Percentiles rank a stretch among this genome's conserved stretches.
phyloP scores from a whole-genome alignment of 1,284 basidiomycete genomes.

The Neonothopanus nambi region DNA sequence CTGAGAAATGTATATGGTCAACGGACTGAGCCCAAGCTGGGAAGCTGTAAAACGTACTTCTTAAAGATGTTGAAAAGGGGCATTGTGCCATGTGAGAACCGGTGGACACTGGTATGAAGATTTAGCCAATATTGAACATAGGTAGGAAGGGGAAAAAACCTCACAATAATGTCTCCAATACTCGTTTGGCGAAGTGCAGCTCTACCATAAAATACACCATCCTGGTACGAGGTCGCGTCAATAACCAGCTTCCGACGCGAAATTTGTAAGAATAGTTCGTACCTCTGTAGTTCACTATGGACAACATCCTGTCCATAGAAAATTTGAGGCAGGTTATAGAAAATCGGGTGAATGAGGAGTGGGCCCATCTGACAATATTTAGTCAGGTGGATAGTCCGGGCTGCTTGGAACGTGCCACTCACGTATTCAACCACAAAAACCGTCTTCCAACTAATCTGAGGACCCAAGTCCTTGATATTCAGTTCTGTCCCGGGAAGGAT shows the following conservation, averaged over 20 bases:
- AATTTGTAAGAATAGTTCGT: constrained; percentile 18
- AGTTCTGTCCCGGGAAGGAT: constrained; percentile 61
- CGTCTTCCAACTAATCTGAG: constrained; percentile 83
- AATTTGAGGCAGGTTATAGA: constrained; percentile 73
- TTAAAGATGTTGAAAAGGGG: constrained; percentile 87
- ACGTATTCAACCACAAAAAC: constrained; percentile 94
- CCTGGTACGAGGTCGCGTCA: constrained; percentile 39
- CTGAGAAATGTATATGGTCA: constrained; percentile 41
- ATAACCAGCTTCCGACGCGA: constrained; percentile 1
- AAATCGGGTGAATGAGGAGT: constrained; percentile 86
- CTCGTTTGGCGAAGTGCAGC: constrained; percentile 90
- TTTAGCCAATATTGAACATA: neutral
- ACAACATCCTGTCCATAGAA: constrained; percentile 71
- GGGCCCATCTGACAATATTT: constrained; percentile 70
- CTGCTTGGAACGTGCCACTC: constrained; percentile 33
- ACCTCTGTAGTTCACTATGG: constrained; percentile 83
- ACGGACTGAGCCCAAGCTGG: neutral
- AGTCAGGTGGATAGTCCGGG: constrained; percentile 12
- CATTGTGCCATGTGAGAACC: constrained; percentile 96
- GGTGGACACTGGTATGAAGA: constrained; percentile 65
- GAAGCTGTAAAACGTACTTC: constrained; percentile 63
- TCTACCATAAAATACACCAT: constrained; percentile 80
- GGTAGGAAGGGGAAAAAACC: constrained; percentile 10
- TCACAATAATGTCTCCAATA: constrained; percentile 90
- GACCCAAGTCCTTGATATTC: constrained; percentile 84